phyloP scores from a whole-genome alignment of 2,329 filamentous ascomycete species.

The Fusarium chuoi region DNA sequence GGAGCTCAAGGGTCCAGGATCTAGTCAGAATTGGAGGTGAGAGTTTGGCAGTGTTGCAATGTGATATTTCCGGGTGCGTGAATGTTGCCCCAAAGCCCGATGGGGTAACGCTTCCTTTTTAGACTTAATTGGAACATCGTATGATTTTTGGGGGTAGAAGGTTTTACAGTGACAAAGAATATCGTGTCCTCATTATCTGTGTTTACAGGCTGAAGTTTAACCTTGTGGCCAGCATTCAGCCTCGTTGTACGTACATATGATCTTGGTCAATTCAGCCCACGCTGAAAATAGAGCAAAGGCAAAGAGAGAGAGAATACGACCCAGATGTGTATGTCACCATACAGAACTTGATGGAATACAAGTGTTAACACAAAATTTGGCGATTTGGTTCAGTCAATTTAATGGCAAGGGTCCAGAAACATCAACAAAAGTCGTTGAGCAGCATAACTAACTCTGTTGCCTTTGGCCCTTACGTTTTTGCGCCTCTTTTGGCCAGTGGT shows the following conservation, averaged over 20 bases:
- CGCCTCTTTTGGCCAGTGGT: no score
- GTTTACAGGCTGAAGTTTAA: background rate
- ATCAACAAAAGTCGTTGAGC: no score
- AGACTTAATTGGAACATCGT: background rate
- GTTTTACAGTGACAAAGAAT: background rate
- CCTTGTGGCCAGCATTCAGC: background rate
- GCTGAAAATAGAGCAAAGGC: background rate
- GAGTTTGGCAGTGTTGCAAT: background rate
- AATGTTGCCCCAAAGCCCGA: background rate
- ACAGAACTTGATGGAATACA: background rate
- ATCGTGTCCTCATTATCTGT: background rate
- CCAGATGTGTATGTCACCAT: background rate
- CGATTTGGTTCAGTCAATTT: no score
- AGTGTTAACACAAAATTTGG: background rate
- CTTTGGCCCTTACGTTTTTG: no score
- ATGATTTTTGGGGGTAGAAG: background rate
- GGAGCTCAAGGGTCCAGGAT: background rate
- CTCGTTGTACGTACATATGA: background rate
- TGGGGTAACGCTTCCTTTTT: background rate
- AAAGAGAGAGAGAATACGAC: background rate
- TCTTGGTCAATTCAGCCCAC: background rate
- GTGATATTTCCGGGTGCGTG: background rate
- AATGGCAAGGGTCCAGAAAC: background rate
- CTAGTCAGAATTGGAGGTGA: background rate
- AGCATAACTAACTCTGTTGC: no score